Evolutionary conservation across 164 flowering plant genomes (phyloP).

Genomic region (Echeveria elegans): DNA sequence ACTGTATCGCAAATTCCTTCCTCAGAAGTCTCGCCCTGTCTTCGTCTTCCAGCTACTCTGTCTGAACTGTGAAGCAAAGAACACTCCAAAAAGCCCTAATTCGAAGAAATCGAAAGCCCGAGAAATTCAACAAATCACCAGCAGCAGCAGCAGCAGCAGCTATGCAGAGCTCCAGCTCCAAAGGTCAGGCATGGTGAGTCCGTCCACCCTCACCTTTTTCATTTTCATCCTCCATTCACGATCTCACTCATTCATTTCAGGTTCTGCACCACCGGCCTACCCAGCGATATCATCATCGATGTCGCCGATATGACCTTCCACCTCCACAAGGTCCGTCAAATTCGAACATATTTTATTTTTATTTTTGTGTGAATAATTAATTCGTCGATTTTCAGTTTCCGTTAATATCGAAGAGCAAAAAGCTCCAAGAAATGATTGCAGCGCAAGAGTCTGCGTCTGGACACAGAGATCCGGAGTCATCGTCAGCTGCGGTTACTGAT

Average conservation of each 20-base stretch:
- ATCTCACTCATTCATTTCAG: constrained; percentile 22
- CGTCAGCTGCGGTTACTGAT: constrained; percentile 11
- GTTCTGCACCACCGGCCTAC: constrained; percentile 93
- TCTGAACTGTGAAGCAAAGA: background rate
- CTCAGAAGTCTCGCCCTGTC: too few species aligned
- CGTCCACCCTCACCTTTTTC: background rate
- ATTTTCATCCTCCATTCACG: background rate
- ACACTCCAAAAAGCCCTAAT: background rate
- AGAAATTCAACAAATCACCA: constrained; percentile 14
- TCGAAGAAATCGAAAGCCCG: background rate
- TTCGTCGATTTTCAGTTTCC: constrained; percentile 56
- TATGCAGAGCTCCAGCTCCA: constrained; percentile 41
- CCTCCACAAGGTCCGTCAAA: too few species aligned
- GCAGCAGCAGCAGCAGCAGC: background rate
- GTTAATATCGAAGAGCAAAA: constrained; percentile 64
- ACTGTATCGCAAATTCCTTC: too few species aligned
- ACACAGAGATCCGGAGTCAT: background rate
- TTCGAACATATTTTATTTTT: too few species aligned
- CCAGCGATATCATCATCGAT: constrained; percentile 81
- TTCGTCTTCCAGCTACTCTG: too few species aligned
- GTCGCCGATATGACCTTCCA: constrained; percentile 80
- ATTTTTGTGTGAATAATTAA: too few species aligned
- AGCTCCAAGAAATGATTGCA: constrained; percentile 47
- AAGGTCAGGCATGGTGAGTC: constrained; percentile 86
- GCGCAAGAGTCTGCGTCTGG: constrained; percentile 33